Percentiles rank a stretch among this genome's conserved stretches.
These are phyloP conservation scores for Chalaropsis ovoidea DNA, from an alignment of 2,329 filamentous ascomycete species.

Conservation along the genomic window DNA sequence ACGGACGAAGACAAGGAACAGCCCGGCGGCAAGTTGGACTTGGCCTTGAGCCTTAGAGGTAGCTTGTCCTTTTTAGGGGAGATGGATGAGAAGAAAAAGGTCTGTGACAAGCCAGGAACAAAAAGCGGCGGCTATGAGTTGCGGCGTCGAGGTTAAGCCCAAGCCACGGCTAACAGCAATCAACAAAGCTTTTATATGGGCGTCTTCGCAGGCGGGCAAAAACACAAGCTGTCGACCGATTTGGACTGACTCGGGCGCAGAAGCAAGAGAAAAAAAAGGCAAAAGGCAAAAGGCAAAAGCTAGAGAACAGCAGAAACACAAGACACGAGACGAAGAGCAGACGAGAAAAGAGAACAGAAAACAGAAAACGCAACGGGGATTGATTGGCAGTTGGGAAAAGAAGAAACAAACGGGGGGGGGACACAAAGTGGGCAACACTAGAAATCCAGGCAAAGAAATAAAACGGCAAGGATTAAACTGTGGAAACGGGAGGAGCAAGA, in stretches of 20 bases:
- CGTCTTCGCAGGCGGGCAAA: not conserved
- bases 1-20: conserved; percentile 12
- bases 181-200: not conserved
- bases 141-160: not conserved
- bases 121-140: not conserved
- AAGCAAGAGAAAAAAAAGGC: no score
- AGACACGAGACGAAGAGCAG: not conserved
- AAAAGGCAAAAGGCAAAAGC: not conserved
- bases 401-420: conserved; percentile 1
- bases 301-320: not conserved
- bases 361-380: not conserved
- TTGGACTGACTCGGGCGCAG: not conserved
- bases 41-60: not conserved
- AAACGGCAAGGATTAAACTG: conserved; percentile 14
- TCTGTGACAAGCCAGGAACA: not conserved
- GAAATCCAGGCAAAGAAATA: not conserved
- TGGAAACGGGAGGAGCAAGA: conserved; percentile 19
- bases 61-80: not conserved
- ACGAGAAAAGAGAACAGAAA: conserved; percentile 12
- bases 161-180: not conserved
- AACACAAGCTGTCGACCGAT: not conserved
- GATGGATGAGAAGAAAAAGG: not conserved
- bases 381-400: not conserved
- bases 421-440: conserved; percentile 4
- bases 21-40: conserved; percentile 7